Conservation (phyloP, 108 stramenopile species). For the Parietichytrium sp. region DNA sequence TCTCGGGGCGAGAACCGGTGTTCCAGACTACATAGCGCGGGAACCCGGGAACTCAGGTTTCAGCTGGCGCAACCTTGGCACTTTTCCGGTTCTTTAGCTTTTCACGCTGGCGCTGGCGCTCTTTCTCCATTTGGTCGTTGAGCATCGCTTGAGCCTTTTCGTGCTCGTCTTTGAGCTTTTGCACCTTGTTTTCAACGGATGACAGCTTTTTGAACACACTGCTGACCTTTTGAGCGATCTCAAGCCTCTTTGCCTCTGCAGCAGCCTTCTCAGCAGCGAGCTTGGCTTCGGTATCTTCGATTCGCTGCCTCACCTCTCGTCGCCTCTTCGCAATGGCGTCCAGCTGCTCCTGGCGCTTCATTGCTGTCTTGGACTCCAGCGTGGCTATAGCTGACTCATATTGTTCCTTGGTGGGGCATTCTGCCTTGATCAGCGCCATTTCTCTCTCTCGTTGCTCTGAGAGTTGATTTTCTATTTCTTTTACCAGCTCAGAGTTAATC, state of each 20-base stretch:
- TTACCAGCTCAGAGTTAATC: neutral
- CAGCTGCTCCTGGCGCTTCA: neutral
- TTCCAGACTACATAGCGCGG: no score
- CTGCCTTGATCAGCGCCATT: neutral
- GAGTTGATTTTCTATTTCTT: no score
- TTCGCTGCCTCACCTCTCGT: neutral
- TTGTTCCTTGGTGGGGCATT: neutral
- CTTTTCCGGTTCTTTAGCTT: neutral
- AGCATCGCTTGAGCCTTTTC: neutral
- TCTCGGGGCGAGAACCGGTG: no score
- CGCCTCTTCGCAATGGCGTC: neutral
- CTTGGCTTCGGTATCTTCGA: conserved; percentile 10
- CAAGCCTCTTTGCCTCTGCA: neutral
- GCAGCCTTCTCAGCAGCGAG: neutral
- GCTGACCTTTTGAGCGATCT: neutral
- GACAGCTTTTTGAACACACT: neutral
- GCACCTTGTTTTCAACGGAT: conserved; percentile 26
- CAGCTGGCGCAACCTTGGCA: neutral
- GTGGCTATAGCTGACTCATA: neutral
- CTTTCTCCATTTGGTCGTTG: neutral
- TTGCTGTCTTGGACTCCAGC: neutral
- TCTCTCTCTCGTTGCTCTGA: no score
- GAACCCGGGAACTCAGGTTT: no score
- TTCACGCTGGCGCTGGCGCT: neutral
- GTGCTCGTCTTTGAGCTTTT: conserved; percentile 15